These are phyloP conservation scores for Penicillium sp. DNA, from an alignment of 2,329 filamentous ascomycete species.

Conservation along the genomic window DNA sequence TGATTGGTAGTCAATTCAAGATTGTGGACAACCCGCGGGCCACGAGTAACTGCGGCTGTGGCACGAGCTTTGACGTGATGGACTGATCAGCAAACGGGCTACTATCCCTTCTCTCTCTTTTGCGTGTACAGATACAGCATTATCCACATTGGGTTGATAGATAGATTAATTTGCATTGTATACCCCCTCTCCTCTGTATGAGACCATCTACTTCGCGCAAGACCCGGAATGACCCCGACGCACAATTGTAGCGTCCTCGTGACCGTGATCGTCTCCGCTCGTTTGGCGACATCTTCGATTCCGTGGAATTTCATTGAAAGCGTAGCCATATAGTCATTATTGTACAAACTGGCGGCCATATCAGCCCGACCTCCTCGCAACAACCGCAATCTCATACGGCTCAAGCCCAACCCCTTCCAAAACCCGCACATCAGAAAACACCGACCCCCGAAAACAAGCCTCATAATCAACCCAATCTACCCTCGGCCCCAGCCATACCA, in stretches of 20 bases:
- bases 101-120: neutral
- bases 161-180: constrained; percentile 27
- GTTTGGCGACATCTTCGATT: neutral
- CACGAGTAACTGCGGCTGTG: constrained; percentile 93
- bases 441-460: constrained; percentile 26
- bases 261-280: neutral
- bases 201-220: neutral
- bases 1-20: constrained; percentile 95
- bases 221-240: neutral
- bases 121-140: constrained; percentile 22
- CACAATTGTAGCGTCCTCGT: neutral
- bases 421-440: constrained; percentile 22
- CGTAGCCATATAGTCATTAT: neutral
- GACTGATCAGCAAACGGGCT: constrained; percentile 39
- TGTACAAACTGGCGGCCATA: neutral
- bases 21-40: constrained; percentile 91
- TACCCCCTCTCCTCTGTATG: constrained; percentile 22
- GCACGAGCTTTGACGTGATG: constrained; percentile 95
- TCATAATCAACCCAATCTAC: constrained; percentile 37
- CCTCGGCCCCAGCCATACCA: constrained; percentile 35
- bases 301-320: too few relatives aligned
- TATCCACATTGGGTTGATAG: constrained; percentile 7
- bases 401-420: constrained; percentile 27
- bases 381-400: constrained; percentile 28
- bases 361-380: constrained; percentile 19